Evolutionary conservation across 495 filamentous ascomycete genomes (phyloP).

Genomic region (Platismatia glauca): DNA sequence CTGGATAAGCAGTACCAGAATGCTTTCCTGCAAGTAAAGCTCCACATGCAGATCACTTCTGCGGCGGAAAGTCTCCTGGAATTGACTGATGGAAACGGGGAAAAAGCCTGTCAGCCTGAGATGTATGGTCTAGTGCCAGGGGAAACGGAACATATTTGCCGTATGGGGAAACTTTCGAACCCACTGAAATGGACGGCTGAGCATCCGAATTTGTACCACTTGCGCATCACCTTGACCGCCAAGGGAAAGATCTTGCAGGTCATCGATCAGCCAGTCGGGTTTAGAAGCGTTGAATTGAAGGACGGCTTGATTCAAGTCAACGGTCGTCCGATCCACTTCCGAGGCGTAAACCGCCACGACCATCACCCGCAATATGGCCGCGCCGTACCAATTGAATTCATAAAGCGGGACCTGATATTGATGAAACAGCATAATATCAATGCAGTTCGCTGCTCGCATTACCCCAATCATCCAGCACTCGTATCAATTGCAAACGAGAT

Average conservation of each 20-base stretch:
- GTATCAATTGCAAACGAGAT: slow-evolving; percentile 59
- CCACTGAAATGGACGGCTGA: slow-evolving; percentile 60
- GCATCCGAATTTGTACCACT: slow-evolving; percentile 48
- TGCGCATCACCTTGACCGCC: slow-evolving; percentile 30
- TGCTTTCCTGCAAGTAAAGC: slow-evolving; percentile 40
- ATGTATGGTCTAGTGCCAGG: slow-evolving; percentile 10
- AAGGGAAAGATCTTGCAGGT: slow-evolving; percentile 31
- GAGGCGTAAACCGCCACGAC: slow-evolving; percentile 57
- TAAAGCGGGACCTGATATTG: slow-evolving; percentile 48
- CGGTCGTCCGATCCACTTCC: slow-evolving; percentile 45
- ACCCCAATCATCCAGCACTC: slow-evolving; percentile 49
- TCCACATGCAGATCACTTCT: slow-evolving; percentile 32
- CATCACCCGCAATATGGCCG: slow-evolving; percentile 52
- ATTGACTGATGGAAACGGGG: slow-evolving; percentile 24
- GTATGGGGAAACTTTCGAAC: slow-evolving; percentile 36
- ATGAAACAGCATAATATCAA: slow-evolving; percentile 66
- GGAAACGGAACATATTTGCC: slow-evolving; percentile 19
- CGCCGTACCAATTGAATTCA: slow-evolving; percentile 48
- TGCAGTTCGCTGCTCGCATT: slow-evolving; percentile 53
- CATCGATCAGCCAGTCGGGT: slow-evolving; percentile 47
- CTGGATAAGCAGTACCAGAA: slow-evolving; percentile 47
- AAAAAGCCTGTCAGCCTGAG: slow-evolving; percentile 4
- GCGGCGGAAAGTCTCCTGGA: slow-evolving; percentile 26
- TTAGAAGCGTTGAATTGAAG: slow-evolving; percentile 49
- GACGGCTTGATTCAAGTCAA: slow-evolving; percentile 52